Evolutionary conservation across 2,329 filamentous ascomycete species (phyloP), one percentile per base, ranked within the genome.

Genomic region (Neurospora sp.): DNA sequence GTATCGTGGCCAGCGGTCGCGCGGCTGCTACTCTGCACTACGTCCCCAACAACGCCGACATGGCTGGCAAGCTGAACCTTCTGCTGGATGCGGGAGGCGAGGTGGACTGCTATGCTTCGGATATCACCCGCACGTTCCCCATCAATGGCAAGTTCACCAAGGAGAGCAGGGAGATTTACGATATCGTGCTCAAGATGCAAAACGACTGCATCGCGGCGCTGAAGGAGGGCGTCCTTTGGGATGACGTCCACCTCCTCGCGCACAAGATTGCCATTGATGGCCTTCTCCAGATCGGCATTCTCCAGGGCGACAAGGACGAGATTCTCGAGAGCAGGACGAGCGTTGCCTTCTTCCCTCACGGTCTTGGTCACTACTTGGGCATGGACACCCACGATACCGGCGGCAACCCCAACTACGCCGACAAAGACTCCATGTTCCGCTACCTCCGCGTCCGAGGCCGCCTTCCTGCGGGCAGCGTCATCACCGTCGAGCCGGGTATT

Each of bases 401-500:
- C 71, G 92, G 92, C 28, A 89, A 93, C 78, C 84, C 91, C 41
- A 91, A 94, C 79, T 92, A 92, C 75, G 83, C 84, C 8, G 96
- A 99, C 77, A 83, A 86, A 71, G 94, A 99, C 78, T 83, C 87
- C 41, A 88, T 97, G 85, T 98, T 97, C 81, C 86, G 88, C 68
- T 98, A 97, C 77, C 82, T 99, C 71, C 86, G 96, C 65, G 89
- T 97, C 46, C 84, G 96, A 68, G 90, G 92, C 12, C 85, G 81
- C 28, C 80, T 97, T 66, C 92, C 93, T 0, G 90, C 89, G 0
- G 91, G 91, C 8, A 90, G 90, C 67, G 92, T 99, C 33, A 89
- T 99, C 68, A 99, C 96, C 0, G 95, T 98, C 46, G 96, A 99
- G 83, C 96, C 96, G 12, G 96, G 96, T 66, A 89, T 95, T 72